Evolutionary conservation across 768 basidiomycete genomes (phyloP), one percentile per base, ranked within the genome.

Genomic region (Mycena maculata): DNA sequence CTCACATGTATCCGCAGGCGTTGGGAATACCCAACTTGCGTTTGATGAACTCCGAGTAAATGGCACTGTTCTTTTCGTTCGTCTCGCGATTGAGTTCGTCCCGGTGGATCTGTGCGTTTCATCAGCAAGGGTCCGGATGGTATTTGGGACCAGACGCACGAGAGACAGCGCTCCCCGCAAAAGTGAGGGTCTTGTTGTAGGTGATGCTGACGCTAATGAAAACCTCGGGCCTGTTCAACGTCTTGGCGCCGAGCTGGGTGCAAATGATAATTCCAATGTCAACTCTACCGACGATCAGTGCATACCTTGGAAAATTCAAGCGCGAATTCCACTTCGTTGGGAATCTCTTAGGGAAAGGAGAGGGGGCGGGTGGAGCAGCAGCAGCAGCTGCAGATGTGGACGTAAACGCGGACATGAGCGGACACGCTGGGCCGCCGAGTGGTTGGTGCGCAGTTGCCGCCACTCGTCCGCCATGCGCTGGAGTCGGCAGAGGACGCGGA

Each of bases 181-280:
- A 92, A 3, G 87, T 83, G 65, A 92, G 82, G 38, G 80, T 82
- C 58, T 91, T 87, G 69, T 89, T 87, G 79, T 88, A 82, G 13
- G 75, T 80, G 70, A 88, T 83, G 68, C 83, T 82, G 67, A 87
- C 78, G n/a, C 83, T 80, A 68, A 92, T 87, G 68, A 83, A 82
- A 15, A 63, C 31, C 71, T 89, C 86, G 0, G 88, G 88, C 73
- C 90, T 92, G 0, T 75, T 74, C 66, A 92, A 75, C 11, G 81
- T 81, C 60, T 84, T 74, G 11, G 90, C 88, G 11, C 83, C 78
- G 65, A 88, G 76, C 90, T 91, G 42, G 11, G 45, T 30, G 18
- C 41, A 59, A 49, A 47, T 36, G n/a, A n/a, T n/a, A n/a, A n/a
- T n/a, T n/a, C n/a, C n/a, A n/a, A 48, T 31, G 30, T 11, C 54